A percentile compares a stretch with the other conserved stretches of the same genome.
Evolutionary conservation across 2,329 filamentous ascomycete genomes (phyloP).

Genomic region (Leptographium radiaticola): DNA sequence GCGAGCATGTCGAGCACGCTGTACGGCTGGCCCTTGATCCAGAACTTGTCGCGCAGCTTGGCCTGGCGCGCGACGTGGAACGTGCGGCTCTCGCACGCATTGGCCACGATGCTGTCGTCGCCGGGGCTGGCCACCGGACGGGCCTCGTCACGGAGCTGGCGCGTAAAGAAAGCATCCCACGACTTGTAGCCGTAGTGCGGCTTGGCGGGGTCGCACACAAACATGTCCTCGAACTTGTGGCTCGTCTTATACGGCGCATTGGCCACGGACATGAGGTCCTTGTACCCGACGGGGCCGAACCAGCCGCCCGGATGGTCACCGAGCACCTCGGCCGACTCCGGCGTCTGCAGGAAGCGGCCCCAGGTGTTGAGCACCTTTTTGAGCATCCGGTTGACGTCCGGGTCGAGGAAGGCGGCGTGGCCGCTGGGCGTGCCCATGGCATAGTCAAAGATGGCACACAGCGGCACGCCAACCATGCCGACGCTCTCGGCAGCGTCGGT

Average conservation of each 20-base stretch:
- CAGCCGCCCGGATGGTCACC: conserved; percentile 32
- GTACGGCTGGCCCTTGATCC: conserved; percentile 57
- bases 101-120: conserved; percentile 41
- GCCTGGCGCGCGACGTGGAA: conserved; percentile 38
- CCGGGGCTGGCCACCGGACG: conserved; percentile 45
- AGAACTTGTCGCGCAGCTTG: conserved; percentile 48
- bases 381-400: conserved; percentile 38
- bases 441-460: conserved; percentile 40
- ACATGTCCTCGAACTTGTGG: conserved; percentile 45
- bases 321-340: conserved; percentile 39
- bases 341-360: conserved; percentile 39
- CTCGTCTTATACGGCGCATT: conserved; percentile 28
- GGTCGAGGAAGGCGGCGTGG: conserved; percentile 40
- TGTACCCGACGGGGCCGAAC: conserved; percentile 37
- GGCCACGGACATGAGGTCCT: conserved; percentile 37
- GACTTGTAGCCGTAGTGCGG: conserved; percentile 48
- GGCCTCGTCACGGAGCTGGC: conserved; percentile 36
- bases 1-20: conserved; percentile 51
- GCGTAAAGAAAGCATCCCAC: conserved; percentile 60
- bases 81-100: conserved; percentile 51
- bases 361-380: conserved; percentile 44
- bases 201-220: conserved; percentile 40
- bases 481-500: conserved; percentile 36
- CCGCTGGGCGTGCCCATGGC: conserved; percentile 42
- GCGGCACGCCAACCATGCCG: conserved; percentile 40